Evolutionary conservation across 176 grass and related monocot species (phyloP), one percentile per base, ranked within the genome.

Genomic region (Chrysopogon serrulatus): DNA sequence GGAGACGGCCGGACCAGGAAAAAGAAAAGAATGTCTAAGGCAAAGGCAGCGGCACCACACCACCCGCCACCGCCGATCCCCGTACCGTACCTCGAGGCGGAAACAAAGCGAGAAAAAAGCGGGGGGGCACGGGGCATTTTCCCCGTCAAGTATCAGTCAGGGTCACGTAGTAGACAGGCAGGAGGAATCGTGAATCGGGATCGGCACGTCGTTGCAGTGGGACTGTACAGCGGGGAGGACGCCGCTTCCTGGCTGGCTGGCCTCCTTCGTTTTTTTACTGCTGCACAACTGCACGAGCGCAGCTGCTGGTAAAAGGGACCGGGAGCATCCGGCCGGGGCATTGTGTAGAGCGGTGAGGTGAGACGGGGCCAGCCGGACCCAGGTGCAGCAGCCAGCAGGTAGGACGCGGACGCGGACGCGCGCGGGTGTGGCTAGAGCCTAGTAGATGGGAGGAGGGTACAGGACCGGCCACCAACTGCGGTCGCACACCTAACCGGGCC

Each of bases 21-120:
- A 81, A 59, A 64, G 65, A 66, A 86, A 91, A 86, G 83, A 94
- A 94, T 89, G 92, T 87, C 71, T 66, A 49, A 82, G 26, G 73
- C 51, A 56, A 10, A 56, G 53, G 53, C 8, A n/a, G 53, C n/a
- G n/a, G 51, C 51, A 54, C 51, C 51, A 51, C 48, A 51, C 6
- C 48, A 51, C 18, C 48, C 48, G 5, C 47, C 48, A 53, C 49
- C 49, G 19, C 32, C 64, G 64, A 32, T n/a, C n/a, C n/a, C n/a
- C n/a, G n/a, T n/a, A n/a, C n/a, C n/a, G n/a, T n/a, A n/a, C n/a
- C 17, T 66, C 63, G 45, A 43, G 16, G 6, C 19, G 16, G 0
- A 34, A 72, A n/a, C n/a, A n/a, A 18, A 26, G n/a, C 23, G 6
- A 33, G n/a, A 2, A 4, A 1, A 28, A 16, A 21, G n/a, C 12